A percentile compares a stretch with the other conserved stretches of the same genome.
phyloP scores from a whole-genome alignment of 1,139 yeast genomes.

The Pichia norvegensis region DNA sequence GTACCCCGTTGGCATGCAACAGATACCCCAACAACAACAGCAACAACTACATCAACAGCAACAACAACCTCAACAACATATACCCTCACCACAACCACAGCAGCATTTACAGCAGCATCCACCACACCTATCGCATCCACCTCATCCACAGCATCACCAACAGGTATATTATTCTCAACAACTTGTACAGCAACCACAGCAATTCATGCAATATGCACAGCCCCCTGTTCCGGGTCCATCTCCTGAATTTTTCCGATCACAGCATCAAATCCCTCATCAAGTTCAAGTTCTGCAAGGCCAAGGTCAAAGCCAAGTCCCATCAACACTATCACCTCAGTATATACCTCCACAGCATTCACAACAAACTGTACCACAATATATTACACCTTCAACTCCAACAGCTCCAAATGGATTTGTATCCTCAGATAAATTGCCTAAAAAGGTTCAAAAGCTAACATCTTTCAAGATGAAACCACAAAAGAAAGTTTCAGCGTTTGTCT shows the following conservation, averaged over 20 bases:
- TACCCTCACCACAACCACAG: too few species aligned
- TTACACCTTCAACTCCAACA: not conserved
- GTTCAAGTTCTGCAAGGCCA: slow-evolving; percentile 3
- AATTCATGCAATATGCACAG: slow-evolving; percentile 5
- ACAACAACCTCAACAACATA: slow-evolving; percentile 2
- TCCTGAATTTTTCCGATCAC: slow-evolving; percentile 5
- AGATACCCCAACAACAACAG: slow-evolving; percentile 3
- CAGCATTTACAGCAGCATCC: not conserved
- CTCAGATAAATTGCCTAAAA: slow-evolving; percentile 1
- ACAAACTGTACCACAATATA: not conserved
- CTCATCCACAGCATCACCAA: slow-evolving; percentile 6
- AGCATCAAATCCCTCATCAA: slow-evolving; percentile 5
- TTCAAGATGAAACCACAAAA: slow-evolving; percentile 8
- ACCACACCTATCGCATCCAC: slow-evolving; percentile 1
- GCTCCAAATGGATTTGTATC: not conserved
- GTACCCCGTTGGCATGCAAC: not conserved
- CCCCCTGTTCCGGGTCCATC: slow-evolving; percentile 1
- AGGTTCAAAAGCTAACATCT: slow-evolving; percentile 1
- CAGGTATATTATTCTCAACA: slow-evolving; percentile 6
- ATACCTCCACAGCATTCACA: not conserved
- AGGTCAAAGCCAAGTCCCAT: not conserved
- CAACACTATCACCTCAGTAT: not conserved
- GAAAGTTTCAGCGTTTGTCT: slow-evolving; percentile 58
- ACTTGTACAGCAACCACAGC: slow-evolving; percentile 5
- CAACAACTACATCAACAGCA: slow-evolving; percentile 3